These are phyloP conservation scores for Pleurozium schreberi DNA, from an alignment of 225 moss, liverwort and hornwort genomes.

Conservation along the genomic window DNA sequence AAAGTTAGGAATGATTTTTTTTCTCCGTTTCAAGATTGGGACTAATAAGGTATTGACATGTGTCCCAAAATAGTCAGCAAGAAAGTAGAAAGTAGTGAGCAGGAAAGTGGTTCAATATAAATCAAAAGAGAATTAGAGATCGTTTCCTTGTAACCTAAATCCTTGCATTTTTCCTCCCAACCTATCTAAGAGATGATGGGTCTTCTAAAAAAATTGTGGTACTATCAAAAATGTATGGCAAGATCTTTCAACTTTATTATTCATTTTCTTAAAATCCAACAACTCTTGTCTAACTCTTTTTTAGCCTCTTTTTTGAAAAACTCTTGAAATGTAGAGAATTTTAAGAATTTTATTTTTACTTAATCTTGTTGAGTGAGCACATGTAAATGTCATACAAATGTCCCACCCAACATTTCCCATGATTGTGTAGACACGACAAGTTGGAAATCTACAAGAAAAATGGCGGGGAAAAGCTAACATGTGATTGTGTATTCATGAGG, in stretches of 20 bases:
- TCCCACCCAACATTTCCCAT: neutral
- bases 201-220: no score
- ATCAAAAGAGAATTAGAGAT: neutral
- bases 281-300: no score
- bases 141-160: neutral
- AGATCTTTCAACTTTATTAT: no score
- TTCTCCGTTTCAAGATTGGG: no score
- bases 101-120: no score
- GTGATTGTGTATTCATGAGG: neutral
- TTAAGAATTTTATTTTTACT: neutral
- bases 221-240: no score
- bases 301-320: no score
- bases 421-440: neutral
- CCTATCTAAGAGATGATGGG: neutral
- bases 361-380: neutral
- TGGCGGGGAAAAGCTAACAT: neutral
- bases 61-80: no score
- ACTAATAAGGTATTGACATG: no score
- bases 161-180: neutral
- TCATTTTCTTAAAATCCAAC: no score
- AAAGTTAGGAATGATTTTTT: no score
- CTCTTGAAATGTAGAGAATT: neutral
- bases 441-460: neutral
- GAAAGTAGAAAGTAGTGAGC: no score
- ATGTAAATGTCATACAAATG: neutral